These are phyloP conservation scores for Globisporangium cederbergense DNA, from an alignment of 352 stramenopile species.

Conservation along the genomic window DNA sequence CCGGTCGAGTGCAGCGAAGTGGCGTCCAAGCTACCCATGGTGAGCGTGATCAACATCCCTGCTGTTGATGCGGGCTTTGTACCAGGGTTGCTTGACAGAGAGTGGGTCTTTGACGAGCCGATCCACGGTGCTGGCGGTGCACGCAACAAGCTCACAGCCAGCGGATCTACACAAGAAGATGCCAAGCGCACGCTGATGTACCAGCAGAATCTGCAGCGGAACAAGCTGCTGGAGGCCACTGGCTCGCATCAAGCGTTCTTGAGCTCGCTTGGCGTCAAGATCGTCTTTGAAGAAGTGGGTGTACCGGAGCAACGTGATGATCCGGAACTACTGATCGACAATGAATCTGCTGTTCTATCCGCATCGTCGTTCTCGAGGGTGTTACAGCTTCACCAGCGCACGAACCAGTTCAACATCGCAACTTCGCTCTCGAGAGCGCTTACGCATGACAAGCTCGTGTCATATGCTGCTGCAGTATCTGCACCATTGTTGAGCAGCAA, in stretches of 20 bases:
- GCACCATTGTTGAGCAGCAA: slow-evolving; percentile 7
- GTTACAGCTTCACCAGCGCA: slow-evolving; percentile 67
- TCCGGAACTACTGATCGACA: background rate
- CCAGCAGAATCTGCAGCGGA: slow-evolving; percentile 43
- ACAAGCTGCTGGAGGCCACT: slow-evolving; percentile 26
- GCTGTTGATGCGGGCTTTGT: slow-evolving; percentile 23
- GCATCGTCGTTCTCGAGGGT: slow-evolving; percentile 29
- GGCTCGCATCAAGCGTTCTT: slow-evolving; percentile 54
- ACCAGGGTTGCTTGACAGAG: slow-evolving; percentile 27
- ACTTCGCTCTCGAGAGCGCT: slow-evolving; percentile 48
- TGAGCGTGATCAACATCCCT: slow-evolving; percentile 50
- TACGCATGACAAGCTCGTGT: slow-evolving; percentile 23
- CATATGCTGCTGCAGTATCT: slow-evolving; percentile 21
- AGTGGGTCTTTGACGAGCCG: slow-evolving; percentile 53
- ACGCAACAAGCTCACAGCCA: background rate
- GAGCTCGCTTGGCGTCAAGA: slow-evolving; percentile 63
- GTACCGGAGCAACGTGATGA: background rate
- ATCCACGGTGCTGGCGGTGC: slow-evolving; percentile 9
- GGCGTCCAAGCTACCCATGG: slow-evolving; percentile 31
- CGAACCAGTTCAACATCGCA: slow-evolving; percentile 69
- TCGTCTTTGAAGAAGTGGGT: slow-evolving; percentile 51
- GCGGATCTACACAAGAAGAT: slow-evolving; percentile 39
- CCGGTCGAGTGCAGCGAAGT: slow-evolving; percentile 70
- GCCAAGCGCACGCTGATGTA: slow-evolving; percentile 50
- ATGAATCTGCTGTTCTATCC: background rate